A percentile compares a stretch with the other conserved stretches of the same genome.
Conservation (phyloP, 2,329 filamentous ascomycete species). For the Stagonosporopsis chrysanthemi region DNA sequence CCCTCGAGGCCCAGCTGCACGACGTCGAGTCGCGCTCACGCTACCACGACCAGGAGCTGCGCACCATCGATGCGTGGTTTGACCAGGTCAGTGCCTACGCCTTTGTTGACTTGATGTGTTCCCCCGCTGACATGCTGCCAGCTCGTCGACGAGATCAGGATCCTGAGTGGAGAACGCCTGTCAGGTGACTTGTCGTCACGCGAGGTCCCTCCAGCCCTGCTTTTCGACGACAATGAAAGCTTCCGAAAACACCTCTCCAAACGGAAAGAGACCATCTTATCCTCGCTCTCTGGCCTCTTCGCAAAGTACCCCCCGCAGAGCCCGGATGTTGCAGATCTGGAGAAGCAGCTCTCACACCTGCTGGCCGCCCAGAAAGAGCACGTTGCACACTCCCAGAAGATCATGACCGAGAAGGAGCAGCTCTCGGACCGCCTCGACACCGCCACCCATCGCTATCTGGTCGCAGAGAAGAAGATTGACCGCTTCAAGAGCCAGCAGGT, state of each 20-base stretch:
- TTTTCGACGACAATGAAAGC: conserved; percentile 62
- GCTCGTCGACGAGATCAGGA: conserved; percentile 59
- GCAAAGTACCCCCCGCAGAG: conserved; percentile 58
- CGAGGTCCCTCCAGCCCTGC: conserved; percentile 61
- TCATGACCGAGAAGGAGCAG: conserved; percentile 80
- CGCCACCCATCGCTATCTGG: conserved; percentile 89
- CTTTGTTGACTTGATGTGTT: conserved; percentile 28
- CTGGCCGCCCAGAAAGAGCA: conserved; percentile 84
- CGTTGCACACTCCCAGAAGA: conserved; percentile 75
- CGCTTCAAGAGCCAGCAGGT: conserved; percentile 87
- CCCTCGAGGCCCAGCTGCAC: conserved; percentile 80
- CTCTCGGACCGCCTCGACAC: conserved; percentile 86
- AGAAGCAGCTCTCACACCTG: conserved; percentile 76
- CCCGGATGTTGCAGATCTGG: conserved; percentile 75
- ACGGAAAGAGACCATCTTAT: conserved; percentile 78
- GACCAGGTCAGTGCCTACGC: conserved; percentile 72
- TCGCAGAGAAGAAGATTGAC: conserved; percentile 94
- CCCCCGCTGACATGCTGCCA: conserved; percentile 20
- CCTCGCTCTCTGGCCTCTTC: conserved; percentile 75
- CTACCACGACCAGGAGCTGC: conserved; percentile 91
- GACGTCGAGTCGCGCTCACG: conserved; percentile 79
- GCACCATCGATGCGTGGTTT: conserved; percentile 92
- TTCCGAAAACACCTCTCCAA: conserved; percentile 83
- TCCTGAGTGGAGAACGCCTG: conserved; percentile 50
- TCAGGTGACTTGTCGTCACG: conserved; percentile 32